Evolutionary conservation across 1,284 basidiomycete species (phyloP), one percentile per base, ranked within the genome.

Genomic region (Sporisorium iseilematis-ciliati): DNA sequence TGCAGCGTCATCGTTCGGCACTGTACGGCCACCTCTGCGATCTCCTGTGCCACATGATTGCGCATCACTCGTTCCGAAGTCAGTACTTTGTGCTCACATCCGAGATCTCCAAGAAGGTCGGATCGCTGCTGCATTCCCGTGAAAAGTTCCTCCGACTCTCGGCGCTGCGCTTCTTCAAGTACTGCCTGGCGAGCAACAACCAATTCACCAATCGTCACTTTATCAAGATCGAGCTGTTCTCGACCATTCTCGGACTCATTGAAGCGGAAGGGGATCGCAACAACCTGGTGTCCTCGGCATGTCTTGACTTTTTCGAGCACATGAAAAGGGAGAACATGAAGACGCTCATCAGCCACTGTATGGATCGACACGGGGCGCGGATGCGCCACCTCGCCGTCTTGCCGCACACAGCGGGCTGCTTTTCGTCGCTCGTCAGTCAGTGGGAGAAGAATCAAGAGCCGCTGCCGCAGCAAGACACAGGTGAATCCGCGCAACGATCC

Each of bases 261-360:
- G 85, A 92, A 38, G 89, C 89, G 55, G 96, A 98, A 86, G 92
- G 92, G 31, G 88, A 89, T 50, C 89, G 92, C 65, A 96, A 99
- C 86, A 99, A 96, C 85, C 89, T 99, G 74, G 88, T 99, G 49
- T 92, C 91, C 80, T 95, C 94, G 74, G 93, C 95, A 20, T 97
- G 94, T 87, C 91, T 97, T 82, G 96, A 99, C 84, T 93, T 94
- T 72, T 94, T 99, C 81, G 96, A 99, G 80, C 89, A 90, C 75
- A 92, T 98, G 92, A 65, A 90, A 90, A 87, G 63, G 42, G 75
- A 75, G 48, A 95, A 95, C 83, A 88, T 93, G 82, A 95, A 92
- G 86, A 90, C 92, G 2, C 86, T 95, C 69, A 92, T 97, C 83
- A 88, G 90, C 72, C 90, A 93, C 82, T 91, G 95, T 78, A 93